Conservation (phyloP, 208 protist genomes). For the Strigomonas galati region DNA sequence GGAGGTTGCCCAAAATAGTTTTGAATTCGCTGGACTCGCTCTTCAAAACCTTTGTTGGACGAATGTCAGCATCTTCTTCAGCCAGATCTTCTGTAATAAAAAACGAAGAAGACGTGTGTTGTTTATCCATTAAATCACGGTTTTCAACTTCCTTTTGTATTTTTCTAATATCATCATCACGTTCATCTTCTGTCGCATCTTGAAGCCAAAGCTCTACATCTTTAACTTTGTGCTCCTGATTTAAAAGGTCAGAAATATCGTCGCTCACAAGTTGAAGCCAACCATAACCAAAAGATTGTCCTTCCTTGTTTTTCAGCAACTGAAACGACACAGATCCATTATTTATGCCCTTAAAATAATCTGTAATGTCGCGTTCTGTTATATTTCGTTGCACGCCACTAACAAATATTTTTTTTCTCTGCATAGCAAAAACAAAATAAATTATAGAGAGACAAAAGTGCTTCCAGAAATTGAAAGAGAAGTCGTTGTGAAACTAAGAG, state of each 20-base stretch:
- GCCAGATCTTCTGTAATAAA: no score
- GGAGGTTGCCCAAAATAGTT: no score
- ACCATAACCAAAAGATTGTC: conserved; percentile 60
- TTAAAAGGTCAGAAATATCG: conserved; percentile 17
- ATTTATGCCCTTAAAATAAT: conserved; percentile 48
- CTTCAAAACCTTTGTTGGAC: no score
- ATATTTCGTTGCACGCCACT: conserved; percentile 46
- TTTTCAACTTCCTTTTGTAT: no score
- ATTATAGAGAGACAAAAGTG: not conserved
- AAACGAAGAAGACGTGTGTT: no score
- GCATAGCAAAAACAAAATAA: conserved; percentile 10
- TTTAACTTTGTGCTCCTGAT: not conserved
- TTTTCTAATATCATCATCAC: no score
- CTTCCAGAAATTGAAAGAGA: not conserved
- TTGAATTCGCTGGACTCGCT: no score
- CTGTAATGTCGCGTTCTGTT: conserved; percentile 28
- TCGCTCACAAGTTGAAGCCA: conserved; percentile 20
- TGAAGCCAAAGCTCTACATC: not conserved
- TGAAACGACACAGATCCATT: conserved; percentile 16
- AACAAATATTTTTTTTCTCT: conserved; percentile 24
- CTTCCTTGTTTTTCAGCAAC: conserved; percentile 34
- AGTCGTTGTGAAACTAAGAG: not conserved
- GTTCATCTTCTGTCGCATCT: not conserved
- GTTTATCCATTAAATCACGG: no score
- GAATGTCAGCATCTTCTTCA: no score